Percentiles rank a stretch among this genome's conserved stretches.
Conservation (phyloP, 148 eudicot species). For the Agrostemma githago region DNA sequence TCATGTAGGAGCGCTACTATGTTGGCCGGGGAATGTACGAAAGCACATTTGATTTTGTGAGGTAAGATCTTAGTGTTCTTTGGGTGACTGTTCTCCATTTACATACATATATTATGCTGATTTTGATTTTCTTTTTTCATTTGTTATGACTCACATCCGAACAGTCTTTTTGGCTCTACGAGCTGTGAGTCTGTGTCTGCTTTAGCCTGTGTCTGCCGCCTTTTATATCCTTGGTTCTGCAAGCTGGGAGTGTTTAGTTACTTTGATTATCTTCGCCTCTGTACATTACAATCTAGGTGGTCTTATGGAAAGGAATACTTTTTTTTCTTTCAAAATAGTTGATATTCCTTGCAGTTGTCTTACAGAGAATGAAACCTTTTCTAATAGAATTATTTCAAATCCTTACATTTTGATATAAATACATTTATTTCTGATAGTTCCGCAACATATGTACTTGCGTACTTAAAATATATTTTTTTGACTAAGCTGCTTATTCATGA, state of each 20-base stretch:
- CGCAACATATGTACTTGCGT: too few relatives aligned
- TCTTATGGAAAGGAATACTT: background rate
- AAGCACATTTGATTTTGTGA: constrained; percentile 66
- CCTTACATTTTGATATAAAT: too few relatives aligned
- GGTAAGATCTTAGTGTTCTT: constrained; percentile 37
- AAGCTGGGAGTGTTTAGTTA: constrained; percentile 5
- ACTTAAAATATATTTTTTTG: too few relatives aligned
- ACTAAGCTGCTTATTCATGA: too few relatives aligned
- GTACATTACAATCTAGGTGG: background rate
- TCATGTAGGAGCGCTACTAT: constrained; percentile 75
- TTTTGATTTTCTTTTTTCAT: background rate
- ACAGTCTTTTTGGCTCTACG: background rate
- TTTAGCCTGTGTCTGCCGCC: too few relatives aligned
- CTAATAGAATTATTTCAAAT: too few relatives aligned
- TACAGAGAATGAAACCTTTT: too few relatives aligned
- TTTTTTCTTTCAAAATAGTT: background rate
- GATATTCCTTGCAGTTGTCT: too few relatives aligned
- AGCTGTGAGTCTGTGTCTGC: too few relatives aligned
- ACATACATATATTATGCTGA: background rate
- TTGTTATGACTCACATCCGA: background rate
- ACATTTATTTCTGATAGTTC: too few relatives aligned
- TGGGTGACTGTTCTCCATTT: background rate
- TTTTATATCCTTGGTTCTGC: background rate
- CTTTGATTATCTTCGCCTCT: background rate
- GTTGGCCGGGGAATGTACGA: constrained; percentile 99